These are phyloP conservation scores for Gracilariopsis chorda DNA, from an alignment of 23 red algal species.

Conservation along the genomic window DNA sequence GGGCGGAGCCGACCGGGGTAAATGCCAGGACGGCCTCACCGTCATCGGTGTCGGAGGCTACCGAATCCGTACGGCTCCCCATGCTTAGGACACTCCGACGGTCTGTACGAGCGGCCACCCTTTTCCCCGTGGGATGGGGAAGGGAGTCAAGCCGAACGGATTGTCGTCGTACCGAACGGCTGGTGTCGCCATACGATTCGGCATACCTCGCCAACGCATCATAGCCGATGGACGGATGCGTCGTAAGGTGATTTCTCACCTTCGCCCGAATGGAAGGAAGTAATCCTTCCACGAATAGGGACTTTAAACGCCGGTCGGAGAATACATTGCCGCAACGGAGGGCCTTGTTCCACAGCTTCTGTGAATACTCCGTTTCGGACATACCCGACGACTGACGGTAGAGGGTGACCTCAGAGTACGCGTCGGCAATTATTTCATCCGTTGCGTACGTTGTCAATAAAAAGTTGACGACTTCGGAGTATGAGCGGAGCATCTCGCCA, in stretches of 20 bases:
- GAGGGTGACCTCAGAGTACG: neutral
- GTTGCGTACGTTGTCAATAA: conserved; percentile 12
- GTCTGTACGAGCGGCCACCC: no score
- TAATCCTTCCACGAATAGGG: neutral
- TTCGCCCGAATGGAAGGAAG: neutral
- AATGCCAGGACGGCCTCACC: no score
- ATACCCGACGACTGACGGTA: neutral
- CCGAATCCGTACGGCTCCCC: no score
- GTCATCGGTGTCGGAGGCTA: no score
- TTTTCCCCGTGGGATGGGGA: neutral
- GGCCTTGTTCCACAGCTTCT: neutral
- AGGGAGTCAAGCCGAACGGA: neutral
- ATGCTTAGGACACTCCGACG: no score
- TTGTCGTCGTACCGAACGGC: neutral
- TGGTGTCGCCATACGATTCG: neutral
- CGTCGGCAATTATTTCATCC: conserved; percentile 15
- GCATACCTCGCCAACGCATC: neutral
- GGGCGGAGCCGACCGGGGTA: no score
- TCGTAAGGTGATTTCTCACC: neutral
- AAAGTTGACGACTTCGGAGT: conserved; percentile 10
- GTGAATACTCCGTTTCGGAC: neutral
- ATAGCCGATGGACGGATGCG: neutral
- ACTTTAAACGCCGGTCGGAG: neutral
- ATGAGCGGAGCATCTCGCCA: neutral
- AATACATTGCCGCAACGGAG: neutral